These are phyloP conservation scores for Millerago galiae DNA, from an alignment of 805 yeast species.

Conservation along the genomic window DNA sequence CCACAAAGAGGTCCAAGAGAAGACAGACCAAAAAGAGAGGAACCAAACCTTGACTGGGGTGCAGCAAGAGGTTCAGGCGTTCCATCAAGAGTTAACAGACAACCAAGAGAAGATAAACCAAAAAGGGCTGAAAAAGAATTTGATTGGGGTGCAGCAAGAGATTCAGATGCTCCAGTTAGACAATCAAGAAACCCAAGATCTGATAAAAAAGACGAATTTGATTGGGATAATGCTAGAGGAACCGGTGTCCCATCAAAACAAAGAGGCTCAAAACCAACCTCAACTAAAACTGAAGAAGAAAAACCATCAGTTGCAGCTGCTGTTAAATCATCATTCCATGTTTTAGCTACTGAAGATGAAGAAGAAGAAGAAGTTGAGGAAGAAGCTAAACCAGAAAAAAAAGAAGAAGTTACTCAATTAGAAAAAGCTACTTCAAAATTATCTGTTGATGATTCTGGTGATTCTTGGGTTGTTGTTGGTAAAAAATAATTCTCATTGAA, in stretches of 20 bases:
- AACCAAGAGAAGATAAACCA: conserved; percentile 19
- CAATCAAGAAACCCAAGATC: conserved; percentile 30
- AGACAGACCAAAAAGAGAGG: conserved; percentile 21
- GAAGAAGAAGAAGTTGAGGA: conserved; percentile 28
- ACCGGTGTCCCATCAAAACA: conserved; percentile 21
- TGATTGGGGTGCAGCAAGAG: conserved; percentile 51
- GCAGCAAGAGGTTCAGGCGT: conserved; percentile 40
- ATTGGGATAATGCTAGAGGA: conserved; percentile 48
- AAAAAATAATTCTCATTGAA: conserved; percentile 29
- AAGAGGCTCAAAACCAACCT: conserved; percentile 1
- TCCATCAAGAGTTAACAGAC: conserved; percentile 30
- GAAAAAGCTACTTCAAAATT: conserved; percentile 35
- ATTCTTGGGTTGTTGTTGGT: conserved; percentile 40
- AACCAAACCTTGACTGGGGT: conserved; percentile 41
- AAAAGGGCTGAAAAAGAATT: conserved; percentile 33
- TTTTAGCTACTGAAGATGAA: conserved; percentile 45
- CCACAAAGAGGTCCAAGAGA: conserved; percentile 17
- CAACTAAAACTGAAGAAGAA: conserved; percentile 1
- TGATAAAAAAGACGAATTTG: conserved; percentile 29
- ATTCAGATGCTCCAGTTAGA: conserved; percentile 6
- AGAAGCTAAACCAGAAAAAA: conserved; percentile 10
- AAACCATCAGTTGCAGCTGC: conserved; percentile 15
- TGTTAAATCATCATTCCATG: conserved; percentile 43
- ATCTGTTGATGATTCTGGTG: conserved; percentile 32
- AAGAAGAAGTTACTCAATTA: conserved; percentile 23